These are phyloP conservation scores for Russula sp. DNA, from an alignment of 768 basidiomycete species.

Conservation along the genomic window DNA sequence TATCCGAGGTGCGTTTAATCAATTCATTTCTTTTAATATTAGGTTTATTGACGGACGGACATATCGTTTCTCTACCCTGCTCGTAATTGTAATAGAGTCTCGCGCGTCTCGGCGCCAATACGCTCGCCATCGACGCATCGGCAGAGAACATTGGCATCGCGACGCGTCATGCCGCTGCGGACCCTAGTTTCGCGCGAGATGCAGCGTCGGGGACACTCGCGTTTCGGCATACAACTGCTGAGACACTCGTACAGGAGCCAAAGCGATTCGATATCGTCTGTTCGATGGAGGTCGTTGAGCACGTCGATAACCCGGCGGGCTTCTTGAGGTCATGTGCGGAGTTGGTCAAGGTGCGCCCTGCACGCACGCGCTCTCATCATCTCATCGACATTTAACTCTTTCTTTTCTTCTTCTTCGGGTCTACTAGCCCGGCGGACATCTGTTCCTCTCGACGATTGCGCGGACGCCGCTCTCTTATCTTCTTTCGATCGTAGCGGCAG, in stretches of 20 bases:
- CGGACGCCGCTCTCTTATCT: slow-evolving; percentile 76
- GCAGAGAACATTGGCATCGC: slow-evolving; percentile 85
- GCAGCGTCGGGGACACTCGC: slow-evolving; percentile 31
- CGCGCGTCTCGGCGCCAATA: slow-evolving; percentile 82
- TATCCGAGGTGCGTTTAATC: slow-evolving; percentile 69
- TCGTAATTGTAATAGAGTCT: slow-evolving; percentile 55
- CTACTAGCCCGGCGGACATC: slow-evolving; percentile 85
- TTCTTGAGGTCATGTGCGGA: slow-evolving; percentile 82
- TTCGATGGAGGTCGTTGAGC: slow-evolving; percentile 97
- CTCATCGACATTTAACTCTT: too few species aligned
- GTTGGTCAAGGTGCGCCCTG: slow-evolving; percentile 72
- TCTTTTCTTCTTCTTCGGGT: not conserved
- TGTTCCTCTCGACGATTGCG: slow-evolving; percentile 93
- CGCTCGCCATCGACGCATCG: slow-evolving; percentile 90
- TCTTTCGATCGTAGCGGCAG: slow-evolving; percentile 73
- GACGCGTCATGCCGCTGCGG: slow-evolving; percentile 71
- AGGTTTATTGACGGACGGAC: not conserved
- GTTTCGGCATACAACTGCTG: slow-evolving; percentile 74
- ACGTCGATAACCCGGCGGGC: slow-evolving; percentile 85
- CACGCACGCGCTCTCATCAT: not conserved
- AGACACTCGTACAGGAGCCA: slow-evolving; percentile 61
- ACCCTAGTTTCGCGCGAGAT: slow-evolving; percentile 53
- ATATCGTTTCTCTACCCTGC: too few species aligned
- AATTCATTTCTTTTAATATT: not conserved
- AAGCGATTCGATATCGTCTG: slow-evolving; percentile 88